Evolutionary conservation across 768 basidiomycete genomes (phyloP).

Genomic region (Grammothele lineata): DNA sequence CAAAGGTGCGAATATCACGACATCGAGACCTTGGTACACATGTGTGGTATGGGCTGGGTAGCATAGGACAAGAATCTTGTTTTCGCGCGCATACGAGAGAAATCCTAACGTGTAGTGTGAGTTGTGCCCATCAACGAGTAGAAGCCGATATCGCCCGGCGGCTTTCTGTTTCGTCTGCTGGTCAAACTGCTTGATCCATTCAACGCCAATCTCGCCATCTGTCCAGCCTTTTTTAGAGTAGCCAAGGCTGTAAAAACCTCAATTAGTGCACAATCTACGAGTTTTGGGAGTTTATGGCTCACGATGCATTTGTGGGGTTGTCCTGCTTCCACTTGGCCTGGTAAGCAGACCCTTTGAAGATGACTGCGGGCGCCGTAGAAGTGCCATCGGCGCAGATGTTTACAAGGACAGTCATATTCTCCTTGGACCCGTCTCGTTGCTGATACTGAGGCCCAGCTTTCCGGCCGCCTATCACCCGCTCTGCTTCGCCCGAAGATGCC

Average conservation of each 20-base stretch:
- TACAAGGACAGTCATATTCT: too few relatives aligned
- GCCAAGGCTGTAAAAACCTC: slow-evolving; percentile 10
- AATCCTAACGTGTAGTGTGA: slow-evolving; percentile 38
- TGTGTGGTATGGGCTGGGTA: slow-evolving; percentile 45
- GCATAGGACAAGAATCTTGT: slow-evolving; percentile 38
- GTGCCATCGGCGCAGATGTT: too few relatives aligned
- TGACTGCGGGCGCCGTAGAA: too few relatives aligned
- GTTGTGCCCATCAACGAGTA: slow-evolving; percentile 9
- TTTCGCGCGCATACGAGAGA: slow-evolving; percentile 31
- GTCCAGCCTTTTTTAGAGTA: slow-evolving; percentile 31
- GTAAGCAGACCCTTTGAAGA: too few relatives aligned
- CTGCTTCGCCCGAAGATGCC: too few relatives aligned
- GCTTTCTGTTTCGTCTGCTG: slow-evolving; percentile 32
- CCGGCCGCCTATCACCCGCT: too few relatives aligned
- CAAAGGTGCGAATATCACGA: not conserved
- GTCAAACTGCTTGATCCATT: slow-evolving; percentile 39
- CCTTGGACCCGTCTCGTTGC: too few relatives aligned
- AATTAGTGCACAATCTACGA: too few relatives aligned
- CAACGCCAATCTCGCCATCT: slow-evolving; percentile 31
- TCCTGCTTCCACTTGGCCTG: too few relatives aligned
- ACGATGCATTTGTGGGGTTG: too few relatives aligned
- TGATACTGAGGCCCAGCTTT: too few relatives aligned
- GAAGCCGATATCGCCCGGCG: slow-evolving; percentile 11
- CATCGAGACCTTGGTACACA: slow-evolving; percentile 20
- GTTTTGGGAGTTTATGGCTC: too few relatives aligned